A percentile compares a stretch with the other conserved stretches of the same genome.
These are phyloP conservation scores for Hevea brasiliensis DNA, from an alignment of 345 rosid species.

Conservation along the genomic window DNA sequence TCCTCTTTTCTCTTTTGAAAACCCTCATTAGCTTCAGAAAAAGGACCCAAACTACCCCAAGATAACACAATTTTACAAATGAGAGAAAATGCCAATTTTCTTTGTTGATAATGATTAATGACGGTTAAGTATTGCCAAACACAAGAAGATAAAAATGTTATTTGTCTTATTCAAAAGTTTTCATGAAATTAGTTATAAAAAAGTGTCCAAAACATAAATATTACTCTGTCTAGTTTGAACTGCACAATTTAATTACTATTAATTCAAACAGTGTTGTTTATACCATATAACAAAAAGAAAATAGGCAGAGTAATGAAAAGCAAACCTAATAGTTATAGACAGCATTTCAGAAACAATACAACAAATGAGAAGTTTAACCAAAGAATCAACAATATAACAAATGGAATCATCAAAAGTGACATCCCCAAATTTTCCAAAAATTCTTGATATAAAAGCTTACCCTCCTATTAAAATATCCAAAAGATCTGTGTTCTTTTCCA, in stretches of 20 bases:
- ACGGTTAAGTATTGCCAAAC: neutral
- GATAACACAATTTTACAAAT: neutral
- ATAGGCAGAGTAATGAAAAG: neutral
- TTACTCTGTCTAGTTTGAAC: neutral
- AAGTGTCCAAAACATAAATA: neutral
- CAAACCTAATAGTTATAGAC: neutral
- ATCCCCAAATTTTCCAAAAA: neutral
- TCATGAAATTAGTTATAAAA: neutral
- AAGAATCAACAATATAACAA: neutral
- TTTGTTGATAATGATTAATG: neutral
- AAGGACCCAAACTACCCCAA: neutral
- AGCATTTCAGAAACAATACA: neutral
- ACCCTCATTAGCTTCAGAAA: neutral
- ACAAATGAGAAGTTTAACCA: neutral
- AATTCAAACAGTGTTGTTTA: neutral
- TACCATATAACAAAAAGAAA: neutral
- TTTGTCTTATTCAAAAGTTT: neutral
- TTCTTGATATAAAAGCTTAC: constrained; percentile 37
- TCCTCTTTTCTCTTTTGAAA: neutral
- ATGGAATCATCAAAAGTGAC: neutral
- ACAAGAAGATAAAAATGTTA: neutral
- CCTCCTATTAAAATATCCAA: constrained; percentile 74
- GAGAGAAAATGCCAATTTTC: neutral
- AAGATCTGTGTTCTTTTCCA: constrained; percentile 83
- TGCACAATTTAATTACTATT: neutral